Percentiles rank a stretch among this genome's conserved stretches.
Evolutionary conservation across 2,329 filamentous ascomycete species (phyloP).

Genomic region (Arthrobotrys sphaeroides): DNA sequence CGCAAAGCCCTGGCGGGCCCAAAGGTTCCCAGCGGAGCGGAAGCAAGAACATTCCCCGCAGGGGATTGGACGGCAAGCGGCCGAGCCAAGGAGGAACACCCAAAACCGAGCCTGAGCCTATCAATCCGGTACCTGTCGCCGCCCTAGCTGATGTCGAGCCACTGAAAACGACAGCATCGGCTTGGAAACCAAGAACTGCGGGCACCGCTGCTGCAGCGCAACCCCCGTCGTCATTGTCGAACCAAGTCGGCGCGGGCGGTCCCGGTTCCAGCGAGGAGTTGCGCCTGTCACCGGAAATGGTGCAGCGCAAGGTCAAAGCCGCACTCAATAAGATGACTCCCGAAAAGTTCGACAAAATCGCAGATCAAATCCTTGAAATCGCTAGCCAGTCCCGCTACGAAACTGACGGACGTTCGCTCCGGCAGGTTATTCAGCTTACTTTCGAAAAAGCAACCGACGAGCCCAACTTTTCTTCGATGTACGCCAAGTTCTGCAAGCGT

Average conservation of each 20-base stretch:
- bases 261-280: constrained; percentile 66
- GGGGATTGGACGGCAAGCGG: constrained; percentile 65
- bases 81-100: constrained; percentile 63
- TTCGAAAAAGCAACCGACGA: constrained; percentile 99
- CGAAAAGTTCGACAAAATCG: constrained; percentile 96
- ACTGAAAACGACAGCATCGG: constrained; percentile 74
- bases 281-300: constrained; percentile 82
- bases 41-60: constrained; percentile 69
- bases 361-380: constrained; percentile 90
- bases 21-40: constrained; percentile 71
- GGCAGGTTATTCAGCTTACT: constrained; percentile 97
- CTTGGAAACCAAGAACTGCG: constrained; percentile 89
- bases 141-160: constrained; percentile 90
- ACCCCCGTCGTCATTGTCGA: background rate
- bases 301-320: constrained; percentile 98
- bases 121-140: constrained; percentile 83
- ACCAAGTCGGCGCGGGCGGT: background rate
- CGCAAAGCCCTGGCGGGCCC: constrained; percentile 60
- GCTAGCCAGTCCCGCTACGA: constrained; percentile 96
- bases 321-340: constrained; percentile 99
- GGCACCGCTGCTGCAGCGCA: constrained; percentile 63
- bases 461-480: constrained; percentile 98
- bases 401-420: constrained; percentile 88
- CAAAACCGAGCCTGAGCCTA: constrained; percentile 69
- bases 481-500: constrained; percentile 96